These are phyloP conservation scores for Aspergillus ibericus DNA, from an alignment of 2,329 filamentous ascomycete species.

Conservation along the genomic window DNA sequence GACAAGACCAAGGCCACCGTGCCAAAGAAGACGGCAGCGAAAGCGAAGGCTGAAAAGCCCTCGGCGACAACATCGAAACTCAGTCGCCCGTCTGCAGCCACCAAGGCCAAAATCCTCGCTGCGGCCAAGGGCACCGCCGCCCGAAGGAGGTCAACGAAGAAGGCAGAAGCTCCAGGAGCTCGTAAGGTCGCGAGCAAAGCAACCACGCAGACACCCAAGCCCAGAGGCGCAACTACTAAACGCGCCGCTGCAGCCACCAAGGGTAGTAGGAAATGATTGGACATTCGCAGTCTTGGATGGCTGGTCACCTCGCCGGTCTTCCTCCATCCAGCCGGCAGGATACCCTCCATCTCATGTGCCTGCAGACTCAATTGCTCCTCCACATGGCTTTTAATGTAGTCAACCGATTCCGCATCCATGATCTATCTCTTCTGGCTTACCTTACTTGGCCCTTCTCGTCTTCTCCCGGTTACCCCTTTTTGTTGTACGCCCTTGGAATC, in stretches of 20 bases:
- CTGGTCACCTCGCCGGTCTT: no score
- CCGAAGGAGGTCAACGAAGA: conserved; percentile 17
- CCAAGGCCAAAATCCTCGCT: conserved; percentile 31
- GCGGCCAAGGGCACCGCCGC: conserved; percentile 23
- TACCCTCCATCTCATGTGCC: no score
- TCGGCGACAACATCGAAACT: conserved; percentile 16
- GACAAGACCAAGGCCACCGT: conserved; percentile 30
- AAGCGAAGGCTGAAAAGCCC: conserved; percentile 14
- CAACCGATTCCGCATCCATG: neutral
- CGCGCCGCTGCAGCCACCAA: neutral
- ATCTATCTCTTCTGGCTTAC: neutral
- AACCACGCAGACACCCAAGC: conserved; percentile 1
- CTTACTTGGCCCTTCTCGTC: neutral
- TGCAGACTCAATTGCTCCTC: no score
- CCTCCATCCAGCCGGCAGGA: no score
- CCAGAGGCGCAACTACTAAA: neutral
- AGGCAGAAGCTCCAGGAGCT: conserved; percentile 9
- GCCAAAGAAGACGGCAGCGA: conserved; percentile 18
- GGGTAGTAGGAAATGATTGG: conserved; percentile 2
- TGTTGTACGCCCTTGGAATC: neutral
- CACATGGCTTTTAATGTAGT: neutral
- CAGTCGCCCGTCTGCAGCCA: conserved; percentile 30
- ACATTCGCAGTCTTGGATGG: no score
- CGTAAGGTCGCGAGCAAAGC: conserved; percentile 9
- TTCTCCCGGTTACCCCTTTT: neutral